Evolutionary conservation across 306 rosid species (phyloP), one percentile per base, ranked within the genome.

Genomic region (Quercus berberidifolia): DNA sequence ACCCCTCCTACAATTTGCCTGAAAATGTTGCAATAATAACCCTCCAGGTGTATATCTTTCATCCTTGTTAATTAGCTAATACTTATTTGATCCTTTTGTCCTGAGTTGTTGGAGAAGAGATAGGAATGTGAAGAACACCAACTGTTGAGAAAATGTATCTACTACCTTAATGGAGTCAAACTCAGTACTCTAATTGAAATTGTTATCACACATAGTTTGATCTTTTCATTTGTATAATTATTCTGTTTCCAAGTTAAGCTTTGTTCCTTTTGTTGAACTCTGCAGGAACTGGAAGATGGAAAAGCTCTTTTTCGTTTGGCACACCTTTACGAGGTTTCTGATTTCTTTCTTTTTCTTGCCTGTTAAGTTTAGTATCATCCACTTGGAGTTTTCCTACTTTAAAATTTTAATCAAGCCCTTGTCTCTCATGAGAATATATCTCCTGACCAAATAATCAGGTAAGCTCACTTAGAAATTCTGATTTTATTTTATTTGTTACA

Each of bases 291-390:
- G 74, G 91, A 86, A 46, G 78, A 79, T 69, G 92, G 87, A 52
- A 79, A 87, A 78, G 85, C 90, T 83, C 93, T 92, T 51, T 86
- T 92, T 76, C 87, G 97, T n/a, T 67, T 90, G 46, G 97, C 97
- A 6, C 95, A 92, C 78, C 78, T 92, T 60, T 92, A 86, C 4
- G 95, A 92, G 90, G 97, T 92, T 69, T 69, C 71, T 69, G 71
- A 75, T 62, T 82, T 74, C 55, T 51, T 57, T 19, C 68, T 72
- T 17, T 80, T 33, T 1, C 58, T 49, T 23, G 5, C 26, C 56
- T 12, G 23, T 26, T 55, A 25, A 49, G 71, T 14, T 23, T 41
- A 31, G 38, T 76, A n/a, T 55, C 3, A 38, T 38, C 11, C 11
- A 38, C 46, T 38, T 38, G 46, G 46, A 38, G 46, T 38, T 38